Percentiles rank a stretch among this genome's conserved stretches.
Conservation (phyloP, 805 yeast species). For the Lipomyces lipofer region DNA sequence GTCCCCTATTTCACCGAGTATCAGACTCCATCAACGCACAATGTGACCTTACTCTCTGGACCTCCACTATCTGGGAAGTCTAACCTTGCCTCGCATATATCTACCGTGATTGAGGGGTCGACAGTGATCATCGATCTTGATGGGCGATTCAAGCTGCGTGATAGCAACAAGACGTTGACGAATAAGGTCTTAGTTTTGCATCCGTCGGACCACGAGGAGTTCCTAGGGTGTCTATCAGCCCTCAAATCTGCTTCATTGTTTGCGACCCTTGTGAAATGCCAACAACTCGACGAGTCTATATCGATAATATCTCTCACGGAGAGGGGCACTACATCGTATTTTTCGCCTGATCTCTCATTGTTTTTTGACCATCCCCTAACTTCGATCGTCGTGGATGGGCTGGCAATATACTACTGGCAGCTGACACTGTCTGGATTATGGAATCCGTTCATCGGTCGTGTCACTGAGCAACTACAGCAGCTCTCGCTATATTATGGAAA, state of each 20-base stretch:
- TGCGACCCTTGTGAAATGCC: not conserved
- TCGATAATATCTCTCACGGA: not conserved
- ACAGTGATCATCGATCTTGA: slow-evolving; percentile 27
- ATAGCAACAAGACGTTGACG: not conserved
- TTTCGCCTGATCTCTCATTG: not conserved
- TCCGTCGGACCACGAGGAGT: not conserved
- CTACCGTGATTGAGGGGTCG: slow-evolving; percentile 3
- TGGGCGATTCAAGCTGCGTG: slow-evolving; percentile 12
- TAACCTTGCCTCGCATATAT: slow-evolving; percentile 8
- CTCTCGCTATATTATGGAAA: not conserved
- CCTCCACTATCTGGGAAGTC: slow-evolving; percentile 26
- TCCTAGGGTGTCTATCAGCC: not conserved
- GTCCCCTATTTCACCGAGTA: slow-evolving; percentile 10
- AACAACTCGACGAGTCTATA: not conserved
- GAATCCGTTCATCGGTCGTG: not conserved
- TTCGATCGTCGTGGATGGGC: slow-evolving; percentile 17
- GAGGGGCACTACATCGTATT: not conserved
- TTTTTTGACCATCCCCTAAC: slow-evolving; percentile 2
- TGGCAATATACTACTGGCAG: slow-evolving; percentile 15
- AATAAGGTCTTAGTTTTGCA: slow-evolving; percentile 2
- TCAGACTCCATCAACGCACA: not conserved
- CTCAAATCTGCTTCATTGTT: slow-evolving; percentile 7
- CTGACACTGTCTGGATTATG: not conserved
- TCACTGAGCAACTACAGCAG: not conserved
- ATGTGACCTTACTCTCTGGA: slow-evolving; percentile 18